A percentile compares a stretch with the other conserved stretches of the same genome.
These are phyloP conservation scores for Phoma herbarum DNA, from an alignment of 2,329 filamentous ascomycete genomes.

Conservation along the genomic window DNA sequence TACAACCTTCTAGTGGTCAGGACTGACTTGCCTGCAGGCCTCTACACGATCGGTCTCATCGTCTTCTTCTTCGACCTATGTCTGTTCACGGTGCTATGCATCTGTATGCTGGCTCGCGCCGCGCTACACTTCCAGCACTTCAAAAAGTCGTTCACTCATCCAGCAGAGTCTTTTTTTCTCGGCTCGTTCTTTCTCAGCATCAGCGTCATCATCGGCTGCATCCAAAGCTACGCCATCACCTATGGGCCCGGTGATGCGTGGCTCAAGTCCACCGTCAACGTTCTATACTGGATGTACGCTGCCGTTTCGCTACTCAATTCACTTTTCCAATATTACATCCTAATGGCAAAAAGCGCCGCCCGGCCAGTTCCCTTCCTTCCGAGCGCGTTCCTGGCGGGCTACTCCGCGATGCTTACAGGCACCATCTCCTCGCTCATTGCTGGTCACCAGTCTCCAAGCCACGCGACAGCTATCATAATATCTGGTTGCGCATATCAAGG, in stretches of 20 bases:
- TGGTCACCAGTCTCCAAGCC: constrained; percentile 62
- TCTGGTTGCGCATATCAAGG: constrained; percentile 74
- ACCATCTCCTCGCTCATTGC: constrained; percentile 73
- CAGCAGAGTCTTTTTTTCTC: constrained; percentile 59
- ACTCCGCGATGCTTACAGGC: constrained; percentile 73
- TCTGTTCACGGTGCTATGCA: constrained; percentile 49
- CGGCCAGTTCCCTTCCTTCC: constrained; percentile 72
- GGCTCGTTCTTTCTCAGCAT: constrained; percentile 51
- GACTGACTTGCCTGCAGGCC: constrained; percentile 46
- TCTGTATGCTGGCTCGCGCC: constrained; percentile 51
- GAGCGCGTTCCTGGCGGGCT: constrained; percentile 73
- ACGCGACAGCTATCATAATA: constrained; percentile 67
- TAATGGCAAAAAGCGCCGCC: constrained; percentile 67
- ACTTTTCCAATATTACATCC: constrained; percentile 63
- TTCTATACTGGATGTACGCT: constrained; percentile 56
- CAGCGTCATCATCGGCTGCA: constrained; percentile 50
- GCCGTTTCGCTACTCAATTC: constrained; percentile 45
- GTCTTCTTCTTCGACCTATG: constrained; percentile 60
- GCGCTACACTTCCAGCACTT: constrained; percentile 52
- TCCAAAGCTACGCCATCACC: constrained; percentile 44
- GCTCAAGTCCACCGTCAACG: constrained; percentile 46
- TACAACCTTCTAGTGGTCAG: neutral
- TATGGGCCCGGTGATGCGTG: constrained; percentile 46
- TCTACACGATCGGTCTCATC: constrained; percentile 59
- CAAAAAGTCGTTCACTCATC: constrained; percentile 55